Base-by-base conservation (phyloP, 345 rosid genomes). In the Eucalyptus lansdowneana region DNA sequence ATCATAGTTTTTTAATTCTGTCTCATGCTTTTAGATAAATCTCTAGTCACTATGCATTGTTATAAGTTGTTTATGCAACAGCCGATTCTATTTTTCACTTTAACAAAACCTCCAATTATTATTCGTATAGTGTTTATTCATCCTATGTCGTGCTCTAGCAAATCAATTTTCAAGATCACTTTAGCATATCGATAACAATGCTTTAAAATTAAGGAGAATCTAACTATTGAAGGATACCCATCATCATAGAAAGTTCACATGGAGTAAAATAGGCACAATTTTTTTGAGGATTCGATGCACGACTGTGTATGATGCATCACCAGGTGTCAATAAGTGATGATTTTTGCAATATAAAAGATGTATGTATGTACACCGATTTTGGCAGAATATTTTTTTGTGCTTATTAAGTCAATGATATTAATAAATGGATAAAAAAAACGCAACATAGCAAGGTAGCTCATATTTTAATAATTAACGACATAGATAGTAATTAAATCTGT, bases 101-200 rank as follows among this genome's bases (percentile, higher is more conserved):
- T 62, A 62, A n/a, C 72, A 62, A 27, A 62, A 62, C 16, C 19
- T 62, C 34, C 3, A 7, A 4, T 13, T 29, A 14, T 29, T 6
- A 14, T 29, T n/a, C 3, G 4, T 27, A 29, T 29, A 19, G 24
- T 27, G 34, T 29, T 62, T 4, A 29, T 4, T n/a, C 31, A 62
- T 62, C 69, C 3, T 65, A 14, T n/a, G 17, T 15, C 5, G 37
- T 19, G 5, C 21, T 14, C 9, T n/a, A 8, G 40, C 40, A 4
- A 65, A n/a, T 65, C 40, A 14, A 14, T 65, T 15, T 65, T 65
- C 72, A n/a, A 65, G 19, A 65, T 65, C 9, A n/a, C 40, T 65
- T n/a, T 7, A n/a, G 11, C 3, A 65, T n/a, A 14, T 65, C 11
- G 2, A n/a, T 7, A 15, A 7, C 1, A 14, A 0, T n/a, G 2